These are phyloP conservation scores for Terfezia boudieri DNA, from an alignment of 495 filamentous ascomycete genomes.

Conservation along the genomic window DNA sequence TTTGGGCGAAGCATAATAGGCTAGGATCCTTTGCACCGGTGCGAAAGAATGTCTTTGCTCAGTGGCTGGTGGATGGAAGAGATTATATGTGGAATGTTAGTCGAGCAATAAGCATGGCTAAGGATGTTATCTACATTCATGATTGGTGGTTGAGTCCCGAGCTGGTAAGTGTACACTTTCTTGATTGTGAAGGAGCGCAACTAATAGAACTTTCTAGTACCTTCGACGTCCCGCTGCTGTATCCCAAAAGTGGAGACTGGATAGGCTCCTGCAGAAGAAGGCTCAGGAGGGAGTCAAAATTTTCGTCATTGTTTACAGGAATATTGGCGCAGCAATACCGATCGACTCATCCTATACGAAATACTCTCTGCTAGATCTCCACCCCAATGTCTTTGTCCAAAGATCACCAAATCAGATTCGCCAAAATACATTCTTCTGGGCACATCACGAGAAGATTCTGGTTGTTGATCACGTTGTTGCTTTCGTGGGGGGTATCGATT, in stretches of 20 bases:
- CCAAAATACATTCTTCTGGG: slow-evolving; percentile 99
- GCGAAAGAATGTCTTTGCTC: slow-evolving; percentile 63
- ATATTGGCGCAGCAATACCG: slow-evolving; percentile 91
- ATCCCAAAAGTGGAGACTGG: slow-evolving; percentile 95
- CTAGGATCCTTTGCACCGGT: slow-evolving; percentile 91
- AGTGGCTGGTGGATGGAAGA: slow-evolving; percentile 90
- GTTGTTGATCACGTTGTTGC: slow-evolving; percentile 91
- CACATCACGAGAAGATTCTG: slow-evolving; percentile 92
- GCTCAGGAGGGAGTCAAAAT: slow-evolving; percentile 91
- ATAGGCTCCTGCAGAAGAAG: slow-evolving; percentile 83
- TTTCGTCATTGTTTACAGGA: slow-evolving; percentile 95
- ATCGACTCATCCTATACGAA: slow-evolving; percentile 99
- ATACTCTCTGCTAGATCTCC: slow-evolving; percentile 84
- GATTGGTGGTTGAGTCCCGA: slow-evolving; percentile 99
- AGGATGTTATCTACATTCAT: slow-evolving; percentile 97
- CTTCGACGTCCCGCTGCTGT: slow-evolving; percentile 87
- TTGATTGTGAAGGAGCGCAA: neutral
- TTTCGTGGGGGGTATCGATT: slow-evolving; percentile 87
- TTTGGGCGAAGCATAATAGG: slow-evolving; percentile 62
- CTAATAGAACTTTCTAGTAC: slow-evolving; percentile 27
- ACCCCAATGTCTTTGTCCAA: slow-evolving; percentile 90
- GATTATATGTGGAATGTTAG: slow-evolving; percentile 99
- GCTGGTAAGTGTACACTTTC: slow-evolving; percentile 22
- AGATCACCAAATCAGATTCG: slow-evolving; percentile 91
- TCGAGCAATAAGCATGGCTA: slow-evolving; percentile 88